Evolutionary conservation across 1,284 basidiomycete genomes (phyloP), one percentile per base, ranked within the genome.

Genomic region (Moesziomyces globuligerus): DNA sequence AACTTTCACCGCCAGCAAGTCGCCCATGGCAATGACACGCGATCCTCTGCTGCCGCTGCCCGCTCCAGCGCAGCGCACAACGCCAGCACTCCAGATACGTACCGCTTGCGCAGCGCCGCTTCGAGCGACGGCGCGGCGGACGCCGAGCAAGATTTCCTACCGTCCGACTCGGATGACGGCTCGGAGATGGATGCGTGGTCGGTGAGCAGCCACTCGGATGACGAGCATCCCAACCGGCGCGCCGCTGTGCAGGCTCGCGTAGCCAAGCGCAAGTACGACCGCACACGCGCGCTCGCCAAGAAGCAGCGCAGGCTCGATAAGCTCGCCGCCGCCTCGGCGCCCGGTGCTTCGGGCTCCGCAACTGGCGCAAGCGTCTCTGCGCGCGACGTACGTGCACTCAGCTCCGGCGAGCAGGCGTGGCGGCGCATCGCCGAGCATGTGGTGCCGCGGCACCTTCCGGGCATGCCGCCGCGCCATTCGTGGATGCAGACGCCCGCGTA

Each of bases 401-500:
- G 49, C 4, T 66, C 59, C 13, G 69, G 69, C 20, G 64, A 72
- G 21, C 43, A 48, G 40, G 70, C 70, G 41, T 77, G 75, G 75
- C 49, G 64, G 3, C 48, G 49, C 8, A 34, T 77, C 2, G 71
- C 74, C 37, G 56, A 67, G 21, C 72, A 77, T 24, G 36, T 77
- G 25, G 58, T 77, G 7, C 75, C 75, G 2, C 54, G 71, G 24
- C 72, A 77, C 20, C 46, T 77, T 21, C 75, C 75, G 8, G 65
- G 69, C 0, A 66, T 70, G 56, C 75, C 75, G 23, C 72, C 75
- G 26, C 48, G 72, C n/a, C 75, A 77, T 42, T 57, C 64, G 18
- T 77, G 75, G 75, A 53, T 77, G 53, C 57, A 67, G 39, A 77
- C 75, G 23, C 65, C 75, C 0, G 75, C 74, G 18, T 77, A 62